Percentiles rank a stretch among this genome's conserved stretches.
These are phyloP conservation scores for Suillus weaverae DNA, from an alignment of 768 basidiomycete genomes.

Conservation along the genomic window DNA sequence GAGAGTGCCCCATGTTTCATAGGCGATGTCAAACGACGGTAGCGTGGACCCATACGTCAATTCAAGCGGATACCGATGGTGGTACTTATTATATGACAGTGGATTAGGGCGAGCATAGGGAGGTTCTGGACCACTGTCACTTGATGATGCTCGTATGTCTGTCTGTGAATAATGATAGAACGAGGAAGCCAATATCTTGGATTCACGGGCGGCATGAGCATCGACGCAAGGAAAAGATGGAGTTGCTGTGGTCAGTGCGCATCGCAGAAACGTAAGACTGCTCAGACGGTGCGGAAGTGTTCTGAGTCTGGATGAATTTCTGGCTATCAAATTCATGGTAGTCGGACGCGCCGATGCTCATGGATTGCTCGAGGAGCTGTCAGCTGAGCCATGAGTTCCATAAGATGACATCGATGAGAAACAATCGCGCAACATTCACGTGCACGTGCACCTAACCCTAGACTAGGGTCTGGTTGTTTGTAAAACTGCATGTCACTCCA, in stretches of 20 bases:
- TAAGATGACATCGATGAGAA: slow-evolving; percentile 1
- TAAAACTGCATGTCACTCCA: neutral
- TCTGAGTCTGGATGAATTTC: neutral
- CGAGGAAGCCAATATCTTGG: slow-evolving; percentile 42
- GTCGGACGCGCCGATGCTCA: neutral
- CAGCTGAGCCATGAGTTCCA: neutral
- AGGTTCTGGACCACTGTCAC: slow-evolving; percentile 72
- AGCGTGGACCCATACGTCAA: slow-evolving; percentile 64
- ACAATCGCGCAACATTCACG: slow-evolving; percentile 1
- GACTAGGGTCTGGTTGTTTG: neutral
- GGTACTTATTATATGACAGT: slow-evolving; percentile 67
- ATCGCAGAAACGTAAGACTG: neutral
- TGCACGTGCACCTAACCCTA: slow-evolving; percentile 4
- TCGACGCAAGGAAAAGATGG: slow-evolving; percentile 76
- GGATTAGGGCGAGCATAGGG: slow-evolving; percentile 81
- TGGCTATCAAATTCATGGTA: neutral
- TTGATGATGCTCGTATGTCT: slow-evolving; percentile 6
- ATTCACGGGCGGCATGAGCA: slow-evolving; percentile 72
- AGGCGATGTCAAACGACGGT: slow-evolving; percentile 81
- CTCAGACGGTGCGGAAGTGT: neutral
- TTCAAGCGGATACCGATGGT: slow-evolving; percentile 58
- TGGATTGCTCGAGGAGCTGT: neutral
- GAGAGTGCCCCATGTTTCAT: slow-evolving; percentile 97
- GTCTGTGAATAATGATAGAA: slow-evolving; percentile 22
- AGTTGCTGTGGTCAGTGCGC: slow-evolving; percentile 14